Percentiles rank a stretch among this genome's conserved stretches.
Evolutionary conservation across 257 asterid species (phyloP).

Genomic region (Solanum neorickii): DNA sequence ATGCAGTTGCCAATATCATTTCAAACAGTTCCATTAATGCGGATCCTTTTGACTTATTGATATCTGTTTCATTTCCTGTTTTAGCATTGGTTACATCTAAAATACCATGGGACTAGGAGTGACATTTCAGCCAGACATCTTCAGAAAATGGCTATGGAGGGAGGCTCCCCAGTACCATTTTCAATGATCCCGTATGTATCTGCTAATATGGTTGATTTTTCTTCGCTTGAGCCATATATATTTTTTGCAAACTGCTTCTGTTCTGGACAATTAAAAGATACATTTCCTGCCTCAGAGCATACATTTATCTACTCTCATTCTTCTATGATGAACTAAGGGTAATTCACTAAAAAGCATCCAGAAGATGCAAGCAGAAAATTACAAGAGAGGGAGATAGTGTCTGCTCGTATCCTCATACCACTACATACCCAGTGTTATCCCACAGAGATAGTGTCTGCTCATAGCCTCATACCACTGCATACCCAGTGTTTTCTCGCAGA

Average conservation of each 20-base stretch:
- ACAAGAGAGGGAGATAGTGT: not conserved
- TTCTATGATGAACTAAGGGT: not conserved
- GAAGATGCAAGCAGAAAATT: not conserved
- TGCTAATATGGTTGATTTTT: not conserved
- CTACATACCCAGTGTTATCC: not conserved
- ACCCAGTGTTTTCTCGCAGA: not conserved
- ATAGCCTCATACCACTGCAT: not conserved
- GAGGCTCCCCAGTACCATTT: conserved; percentile 38
- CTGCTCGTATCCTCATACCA: not conserved
- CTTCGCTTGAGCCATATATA: not conserved
- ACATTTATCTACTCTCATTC: not conserved
- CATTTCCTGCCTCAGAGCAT: not conserved
- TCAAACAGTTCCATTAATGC: not conserved
- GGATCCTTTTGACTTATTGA: not conserved
- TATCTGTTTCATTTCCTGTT: not conserved
- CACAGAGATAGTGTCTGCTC: not conserved
- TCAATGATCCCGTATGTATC: conserved; percentile 63
- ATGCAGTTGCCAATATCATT: not conserved
- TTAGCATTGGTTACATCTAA: conserved; percentile 76
- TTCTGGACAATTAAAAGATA: not conserved
- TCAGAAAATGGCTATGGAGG: conserved; percentile 34
- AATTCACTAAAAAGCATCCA: not conserved
- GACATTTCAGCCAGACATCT: conserved; percentile 38
- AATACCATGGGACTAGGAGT: conserved; percentile 49
- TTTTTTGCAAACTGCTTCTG: not conserved